Base-by-base conservation (phyloP, 306 rosid genomes). In the Betula pendula region DNA sequence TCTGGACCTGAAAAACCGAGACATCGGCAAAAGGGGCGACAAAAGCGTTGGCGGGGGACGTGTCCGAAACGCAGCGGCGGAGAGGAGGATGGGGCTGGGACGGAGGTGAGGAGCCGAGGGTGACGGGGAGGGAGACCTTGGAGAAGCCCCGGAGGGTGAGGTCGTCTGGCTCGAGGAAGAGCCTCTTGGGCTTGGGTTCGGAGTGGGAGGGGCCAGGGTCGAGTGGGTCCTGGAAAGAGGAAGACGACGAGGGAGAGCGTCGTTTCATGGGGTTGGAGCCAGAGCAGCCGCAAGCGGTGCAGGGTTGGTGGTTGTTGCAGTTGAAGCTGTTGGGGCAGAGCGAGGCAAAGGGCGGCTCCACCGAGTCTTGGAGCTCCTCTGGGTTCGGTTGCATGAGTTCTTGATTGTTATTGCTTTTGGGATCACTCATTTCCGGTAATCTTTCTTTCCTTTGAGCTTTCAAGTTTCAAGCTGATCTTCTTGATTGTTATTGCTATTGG, bases 21-120 rank as follows among this genome's bases (percentile, higher is more conserved):
- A 4, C 53, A 27, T 42, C 38, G 20, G 75, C 2, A 16, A 71
- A 9, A 20, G 59, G 42, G 15, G 31, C 59, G 31, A 13, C 16
- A 12, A 42, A 10, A n/a, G 45, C 50, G 45, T 8, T 42, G 29
- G 49, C 42, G 15, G 50, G 0, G 22, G 72, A 17, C 6, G 79
- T 84, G 48, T 76, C 82, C 14, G 87, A 84, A 33, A 50, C 45
- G 72, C 75, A 60, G 65, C 79, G 78, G 75, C 81, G 83, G 49
- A 83, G 81, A 14, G 59, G 51, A 19, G 63, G 52, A 27, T 12
- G 66, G 3, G 19, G 2, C 67, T 35, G 5, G 5, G 44, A 8
- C 8, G 65, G 1, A 20, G 38, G 42, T 15, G 4, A 20, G 73
- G 27, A 35, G 22, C 27, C 8, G 47, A 6, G 45, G 25, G 25